Conservation (phyloP, 1,284 basidiomycete genomes). For the Pterulicium gracile region DNA sequence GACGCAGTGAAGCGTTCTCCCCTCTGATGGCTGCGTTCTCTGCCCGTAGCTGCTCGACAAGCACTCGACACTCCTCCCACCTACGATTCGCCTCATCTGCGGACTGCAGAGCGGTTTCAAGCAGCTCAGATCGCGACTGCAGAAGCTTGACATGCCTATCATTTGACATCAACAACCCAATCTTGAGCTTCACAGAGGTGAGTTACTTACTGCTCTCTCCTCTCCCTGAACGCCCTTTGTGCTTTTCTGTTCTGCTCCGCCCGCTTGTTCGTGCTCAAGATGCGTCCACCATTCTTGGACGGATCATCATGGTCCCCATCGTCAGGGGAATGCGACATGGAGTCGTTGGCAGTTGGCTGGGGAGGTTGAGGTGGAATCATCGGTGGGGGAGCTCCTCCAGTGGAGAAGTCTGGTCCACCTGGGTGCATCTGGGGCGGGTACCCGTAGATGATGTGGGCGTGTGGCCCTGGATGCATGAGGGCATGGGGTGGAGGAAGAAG, state of each 20-base stretch:
- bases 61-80: constrained; percentile 75
- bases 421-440: constrained; percentile 20
- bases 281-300: constrained; percentile 28
- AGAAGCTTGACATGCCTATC: constrained; percentile 74
- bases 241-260: constrained; percentile 84
- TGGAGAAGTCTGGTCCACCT: constrained; percentile 39
- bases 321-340: constrained; percentile 20
- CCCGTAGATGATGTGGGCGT: constrained; percentile 19
- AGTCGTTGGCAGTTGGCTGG: constrained; percentile 21
- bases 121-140: constrained; percentile 69
- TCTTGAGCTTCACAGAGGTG: constrained; percentile 7
- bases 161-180: constrained; percentile 1
- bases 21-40: constrained; percentile 50
- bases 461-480: constrained; percentile 28
- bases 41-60: constrained; percentile 71
- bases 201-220: constrained; percentile 67
- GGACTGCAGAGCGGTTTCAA: constrained; percentile 71
- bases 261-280: constrained; percentile 66
- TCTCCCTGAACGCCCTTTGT: constrained; percentile 75
- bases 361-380: constrained; percentile 21
- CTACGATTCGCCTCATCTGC: constrained; percentile 78
- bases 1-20: constrained; percentile 34
- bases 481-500: constrained; percentile 38
- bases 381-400: constrained; percentile 27
- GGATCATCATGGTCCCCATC: constrained; percentile 10